phyloP scores from a whole-genome alignment of 768 basidiomycete genomes.

The Xanthoconium stramineum region DNA sequence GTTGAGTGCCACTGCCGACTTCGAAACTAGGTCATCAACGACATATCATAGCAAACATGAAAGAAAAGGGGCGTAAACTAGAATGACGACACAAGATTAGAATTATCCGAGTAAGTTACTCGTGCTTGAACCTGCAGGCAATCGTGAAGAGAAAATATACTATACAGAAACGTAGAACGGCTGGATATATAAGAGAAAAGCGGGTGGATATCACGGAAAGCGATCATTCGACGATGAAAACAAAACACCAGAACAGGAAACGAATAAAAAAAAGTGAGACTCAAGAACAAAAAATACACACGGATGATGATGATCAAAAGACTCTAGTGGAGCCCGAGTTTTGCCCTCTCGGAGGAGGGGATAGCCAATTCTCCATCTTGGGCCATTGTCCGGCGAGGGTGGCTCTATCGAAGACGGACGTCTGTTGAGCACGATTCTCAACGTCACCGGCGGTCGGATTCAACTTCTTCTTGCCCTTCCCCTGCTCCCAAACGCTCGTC shows the following conservation, averaged over 20 bases:
- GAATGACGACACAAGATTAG: slow-evolving; percentile 21
- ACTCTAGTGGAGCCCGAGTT: slow-evolving; percentile 31
- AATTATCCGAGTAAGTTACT: slow-evolving; percentile 34
- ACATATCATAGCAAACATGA: slow-evolving; percentile 14
- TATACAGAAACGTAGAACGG: slow-evolving; percentile 22
- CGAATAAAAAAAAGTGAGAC: background rate
- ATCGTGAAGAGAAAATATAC: slow-evolving; percentile 19
- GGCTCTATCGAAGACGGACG: slow-evolving; percentile 28
- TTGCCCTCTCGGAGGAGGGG: slow-evolving; percentile 29
- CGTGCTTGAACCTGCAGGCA: slow-evolving; percentile 28
- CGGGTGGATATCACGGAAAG: background rate
- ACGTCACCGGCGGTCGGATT: slow-evolving; percentile 11
- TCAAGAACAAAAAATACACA: background rate
- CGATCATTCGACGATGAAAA: background rate
- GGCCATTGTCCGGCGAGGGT: slow-evolving; percentile 30
- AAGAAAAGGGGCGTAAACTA: slow-evolving; percentile 5
- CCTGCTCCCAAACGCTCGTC: slow-evolving; percentile 22
- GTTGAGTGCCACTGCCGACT: background rate
- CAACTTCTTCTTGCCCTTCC: slow-evolving; percentile 22
- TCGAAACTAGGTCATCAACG: slow-evolving; percentile 2
- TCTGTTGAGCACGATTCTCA: slow-evolving; percentile 24
- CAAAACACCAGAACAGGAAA: background rate
- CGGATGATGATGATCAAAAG: slow-evolving; percentile 17
- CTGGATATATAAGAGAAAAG: slow-evolving; percentile 3
- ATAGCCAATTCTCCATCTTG: slow-evolving; percentile 35